A percentile compares a stretch with the other conserved stretches of the same genome.
phyloP scores from a whole-genome alignment of 768 basidiomycete species.

The Mycena albidolilacea region DNA sequence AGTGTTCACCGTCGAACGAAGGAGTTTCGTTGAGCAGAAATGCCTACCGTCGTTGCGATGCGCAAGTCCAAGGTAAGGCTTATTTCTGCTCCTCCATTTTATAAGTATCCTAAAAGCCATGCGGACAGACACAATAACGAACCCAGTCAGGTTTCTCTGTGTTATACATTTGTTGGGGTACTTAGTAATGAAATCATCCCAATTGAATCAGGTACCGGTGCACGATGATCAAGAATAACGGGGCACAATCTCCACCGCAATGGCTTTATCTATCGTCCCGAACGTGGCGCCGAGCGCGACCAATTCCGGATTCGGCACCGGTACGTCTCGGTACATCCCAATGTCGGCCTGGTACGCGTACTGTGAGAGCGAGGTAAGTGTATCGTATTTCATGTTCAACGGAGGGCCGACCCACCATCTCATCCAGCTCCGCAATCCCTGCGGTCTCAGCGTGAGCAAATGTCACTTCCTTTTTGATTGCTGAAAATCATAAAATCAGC shows the following conservation, averaged over 20 bases:
- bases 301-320: constrained; percentile 30
- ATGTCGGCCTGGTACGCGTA: constrained; percentile 31
- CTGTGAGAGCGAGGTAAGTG: not conserved
- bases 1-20: no score
- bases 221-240: constrained; percentile 18
- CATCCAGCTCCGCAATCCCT: constrained; percentile 35
- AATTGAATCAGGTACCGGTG: no score
- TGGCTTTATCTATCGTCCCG: constrained; percentile 29
- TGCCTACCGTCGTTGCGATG: no score
- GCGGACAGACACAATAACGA: no score
- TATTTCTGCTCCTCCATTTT: no score
- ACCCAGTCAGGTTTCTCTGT: no score
- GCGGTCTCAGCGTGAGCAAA: constrained; percentile 17
- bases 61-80: no score
- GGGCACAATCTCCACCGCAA: constrained; percentile 23
- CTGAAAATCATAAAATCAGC: constrained; percentile 4
- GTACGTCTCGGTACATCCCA: constrained; percentile 25
- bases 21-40: no score
- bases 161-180: no score
- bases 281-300: constrained; percentile 34
- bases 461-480: constrained; percentile 26
- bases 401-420: constrained; percentile 26
- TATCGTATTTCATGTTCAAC: not conserved
- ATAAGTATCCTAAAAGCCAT: no score
- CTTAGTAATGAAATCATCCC: no score